Evolutionary conservation across 331 rosid genomes (phyloP).

Genomic region (Prunus yedoensis): DNA sequence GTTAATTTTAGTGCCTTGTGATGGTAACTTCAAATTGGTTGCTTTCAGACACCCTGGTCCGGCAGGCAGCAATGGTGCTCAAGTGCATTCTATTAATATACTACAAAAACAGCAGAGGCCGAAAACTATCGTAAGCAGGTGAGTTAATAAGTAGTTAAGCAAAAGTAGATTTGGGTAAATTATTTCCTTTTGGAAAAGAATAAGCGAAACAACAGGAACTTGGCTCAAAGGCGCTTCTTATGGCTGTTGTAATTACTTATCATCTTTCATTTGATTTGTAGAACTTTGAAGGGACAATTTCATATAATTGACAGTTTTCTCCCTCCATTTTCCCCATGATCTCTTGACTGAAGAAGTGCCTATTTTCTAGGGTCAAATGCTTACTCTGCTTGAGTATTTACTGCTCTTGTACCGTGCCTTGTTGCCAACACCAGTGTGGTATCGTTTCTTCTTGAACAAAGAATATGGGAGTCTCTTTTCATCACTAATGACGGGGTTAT

Average conservation of each 20-base stretch:
- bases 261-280: not conserved
- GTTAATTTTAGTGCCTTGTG: constrained; percentile 10
- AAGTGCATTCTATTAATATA: constrained; percentile 80
- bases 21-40: constrained; percentile 28
- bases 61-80: constrained; percentile 85
- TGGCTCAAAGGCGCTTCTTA: constrained; percentile 5
- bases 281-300: constrained; percentile 11
- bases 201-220: not conserved
- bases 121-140: constrained; percentile 96
- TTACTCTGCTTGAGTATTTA: constrained; percentile 82
- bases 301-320: not conserved
- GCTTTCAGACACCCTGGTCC: constrained; percentile 84
- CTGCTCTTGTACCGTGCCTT: constrained; percentile 91
- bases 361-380: constrained; percentile 82
- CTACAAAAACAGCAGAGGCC: constrained; percentile 88
- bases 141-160: constrained; percentile 29
- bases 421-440: constrained; percentile 96
- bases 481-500: constrained; percentile 87
- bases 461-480: constrained; percentile 97
- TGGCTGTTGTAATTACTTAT: not conserved
- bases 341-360: constrained; percentile 29
- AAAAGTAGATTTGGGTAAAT: not conserved
- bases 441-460: constrained; percentile 95
- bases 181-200: constrained; percentile 10
- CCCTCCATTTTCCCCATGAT: not conserved